These are phyloP conservation scores for Plasmodium gallinaceum DNA, from an alignment of 169 alveolate genomes.

Conservation along the genomic window DNA sequence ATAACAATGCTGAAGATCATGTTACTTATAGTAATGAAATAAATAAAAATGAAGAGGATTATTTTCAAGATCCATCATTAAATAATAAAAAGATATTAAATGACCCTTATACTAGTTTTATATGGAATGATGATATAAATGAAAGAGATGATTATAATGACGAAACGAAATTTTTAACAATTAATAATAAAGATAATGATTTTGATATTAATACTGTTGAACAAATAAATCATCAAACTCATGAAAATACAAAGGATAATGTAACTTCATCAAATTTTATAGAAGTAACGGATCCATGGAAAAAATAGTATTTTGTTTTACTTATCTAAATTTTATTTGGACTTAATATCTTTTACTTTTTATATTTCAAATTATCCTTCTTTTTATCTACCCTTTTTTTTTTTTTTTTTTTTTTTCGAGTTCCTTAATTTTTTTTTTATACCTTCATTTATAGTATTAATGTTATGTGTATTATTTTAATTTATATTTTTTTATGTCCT, in stretches of 20 bases:
- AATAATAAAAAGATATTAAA: conserved; percentile 10
- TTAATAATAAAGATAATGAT: conserved; percentile 7
- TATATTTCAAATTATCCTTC: neutral
- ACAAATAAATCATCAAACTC: conserved; percentile 7
- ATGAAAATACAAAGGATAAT: neutral
- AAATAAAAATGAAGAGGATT: neutral
- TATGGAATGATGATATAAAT: conserved; percentile 20
- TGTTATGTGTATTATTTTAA: neutral
- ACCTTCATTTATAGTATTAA: neutral
- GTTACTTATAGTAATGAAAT: conserved; percentile 28
- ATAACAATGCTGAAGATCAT: conserved; percentile 72
- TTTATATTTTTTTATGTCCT: neutral
- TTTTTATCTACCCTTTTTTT: neutral
- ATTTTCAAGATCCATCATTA: conserved; percentile 6
- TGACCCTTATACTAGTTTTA: conserved; percentile 1
- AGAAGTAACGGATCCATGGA: conserved; percentile 4
- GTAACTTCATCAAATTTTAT: conserved; percentile 16
- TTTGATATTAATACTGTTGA: conserved; percentile 14
- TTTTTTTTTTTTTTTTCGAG: neutral
- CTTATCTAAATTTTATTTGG: no score
- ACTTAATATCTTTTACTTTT: no score
- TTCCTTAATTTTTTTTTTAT: neutral
- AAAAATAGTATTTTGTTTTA: neutral
- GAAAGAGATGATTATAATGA: neutral
- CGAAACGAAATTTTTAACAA: neutral